A percentile compares a stretch with the other conserved stretches of the same genome.
These are phyloP conservation scores for Chaetothyriales sp. DNA, from an alignment of 2,329 filamentous ascomycete genomes.

Conservation along the genomic window DNA sequence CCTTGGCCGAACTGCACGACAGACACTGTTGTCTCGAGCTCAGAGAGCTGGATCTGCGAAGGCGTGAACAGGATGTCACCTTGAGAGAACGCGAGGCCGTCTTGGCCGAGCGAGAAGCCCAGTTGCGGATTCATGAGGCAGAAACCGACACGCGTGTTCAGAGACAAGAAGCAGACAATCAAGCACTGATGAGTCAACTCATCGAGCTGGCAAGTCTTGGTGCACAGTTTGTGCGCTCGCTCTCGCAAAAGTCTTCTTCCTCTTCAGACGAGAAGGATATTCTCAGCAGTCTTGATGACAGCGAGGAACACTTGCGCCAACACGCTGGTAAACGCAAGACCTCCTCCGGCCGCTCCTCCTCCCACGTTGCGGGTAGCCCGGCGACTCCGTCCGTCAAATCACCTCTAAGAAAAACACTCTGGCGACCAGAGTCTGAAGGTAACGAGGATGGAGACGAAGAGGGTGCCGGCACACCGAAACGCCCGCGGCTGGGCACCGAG, in stretches of 20 bases:
- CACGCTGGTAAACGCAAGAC: background rate
- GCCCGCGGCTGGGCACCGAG: slow-evolving; percentile 10
- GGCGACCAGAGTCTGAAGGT: slow-evolving; percentile 7
- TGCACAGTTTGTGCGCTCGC: background rate
- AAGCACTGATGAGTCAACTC: background rate
- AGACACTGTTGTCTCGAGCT: slow-evolving; percentile 1
- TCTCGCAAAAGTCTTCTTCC: background rate
- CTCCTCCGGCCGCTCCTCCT: background rate
- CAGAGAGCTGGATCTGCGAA: slow-evolving; percentile 6
- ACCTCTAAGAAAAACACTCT: background rate
- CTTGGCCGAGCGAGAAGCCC: slow-evolving; percentile 11
- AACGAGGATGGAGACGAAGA: slow-evolving; percentile 12
- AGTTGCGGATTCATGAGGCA: slow-evolving; percentile 11
- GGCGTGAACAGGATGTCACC: slow-evolving; percentile 10
- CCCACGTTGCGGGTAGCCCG: background rate
- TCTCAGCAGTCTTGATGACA: background rate
- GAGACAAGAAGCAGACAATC: background rate
- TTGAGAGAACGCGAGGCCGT: slow-evolving; percentile 12
- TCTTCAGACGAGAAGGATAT: background rate
- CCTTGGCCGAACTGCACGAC: background rate
- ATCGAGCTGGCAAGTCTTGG: background rate
- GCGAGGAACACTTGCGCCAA: background rate
- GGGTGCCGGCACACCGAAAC: slow-evolving; percentile 11
- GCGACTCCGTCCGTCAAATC: background rate
- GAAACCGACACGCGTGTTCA: background rate